Evolutionary conservation across 1,284 basidiomycete species (phyloP), one percentile per base, ranked within the genome.

Genomic region (Ceraceosorus bombacis): DNA sequence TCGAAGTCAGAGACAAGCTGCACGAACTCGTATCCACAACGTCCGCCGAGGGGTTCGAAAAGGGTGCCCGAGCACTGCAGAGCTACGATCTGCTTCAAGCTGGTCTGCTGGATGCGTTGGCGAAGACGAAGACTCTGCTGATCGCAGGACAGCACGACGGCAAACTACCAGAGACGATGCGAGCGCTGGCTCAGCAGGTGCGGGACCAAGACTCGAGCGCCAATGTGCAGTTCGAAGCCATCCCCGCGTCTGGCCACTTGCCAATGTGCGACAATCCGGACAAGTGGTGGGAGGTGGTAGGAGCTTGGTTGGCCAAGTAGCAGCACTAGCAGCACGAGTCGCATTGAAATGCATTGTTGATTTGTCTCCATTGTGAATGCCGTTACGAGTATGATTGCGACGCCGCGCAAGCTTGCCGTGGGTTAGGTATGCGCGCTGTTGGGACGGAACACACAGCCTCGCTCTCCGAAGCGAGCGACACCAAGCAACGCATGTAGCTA

Each of bases 131-230:
- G 1, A 71, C 75, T 38, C 60, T 80, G 38, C 70, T 80, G 9
- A 54, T 80, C 5, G 79, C 80, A 7, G 79, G 79, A n/a, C 76
- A 78, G 62, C 67, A 70, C 39, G 80, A 80, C 62, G 80, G 79
- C 15, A 76, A 76, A 39, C 63, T 80, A 37, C 79, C 79, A 0
- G 75, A 78, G 53, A 75, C 73, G 10, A 65, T 80, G 7, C 59
- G 72, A 53, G 63, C 57, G 40, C 66, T 80, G 43, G 62, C 64
- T 10, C 62, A 77, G n/a, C 68, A 73, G 56, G 65, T 80, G 15
- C 27, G 27, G 27, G 49, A 49, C 6, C 67, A 55, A 13, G 61
- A 68, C 27, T 63, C 63, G 5, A 78, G 74, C 38, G 70, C 70
- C 17, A 59, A 69, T 1, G 73, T 73, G 5, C 53, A 57, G 17